A percentile compares a stretch with the other conserved stretches of the same genome.
phyloP scores from a whole-genome alignment of 345 rosid genomes.

The Bruguiera parviflora region DNA sequence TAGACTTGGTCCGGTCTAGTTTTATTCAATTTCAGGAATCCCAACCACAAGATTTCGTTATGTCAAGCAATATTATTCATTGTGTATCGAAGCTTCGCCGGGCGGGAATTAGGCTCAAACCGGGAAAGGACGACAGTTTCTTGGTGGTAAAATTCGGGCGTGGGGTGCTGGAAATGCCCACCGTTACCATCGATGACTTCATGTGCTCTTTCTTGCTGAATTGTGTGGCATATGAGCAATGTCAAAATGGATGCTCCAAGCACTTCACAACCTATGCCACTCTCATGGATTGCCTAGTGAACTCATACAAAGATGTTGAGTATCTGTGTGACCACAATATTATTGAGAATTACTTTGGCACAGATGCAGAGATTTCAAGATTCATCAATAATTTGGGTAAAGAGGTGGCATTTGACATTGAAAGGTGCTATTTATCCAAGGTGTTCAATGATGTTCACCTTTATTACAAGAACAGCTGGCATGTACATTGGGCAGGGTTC shows the following conservation, averaged over 20 bases:
- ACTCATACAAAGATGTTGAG: conserved; percentile 60
- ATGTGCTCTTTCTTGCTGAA: conserved; percentile 63
- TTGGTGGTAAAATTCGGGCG: conserved; percentile 48
- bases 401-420: conserved; percentile 68
- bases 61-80: conserved; percentile 45
- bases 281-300: conserved; percentile 59
- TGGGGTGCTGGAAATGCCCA: conserved; percentile 71
- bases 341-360: conserved; percentile 65
- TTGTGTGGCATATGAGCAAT: conserved; percentile 81
- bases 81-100: conserved; percentile 65
- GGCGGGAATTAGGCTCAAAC: conserved; percentile 49
- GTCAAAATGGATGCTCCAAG: conserved; percentile 47
- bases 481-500: conserved; percentile 62
- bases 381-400: conserved; percentile 62
- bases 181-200: conserved; percentile 62
- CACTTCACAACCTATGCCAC: conserved; percentile 75
- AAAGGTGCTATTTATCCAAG: conserved; percentile 42
- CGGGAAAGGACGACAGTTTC: conserved; percentile 40
- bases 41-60: not conserved
- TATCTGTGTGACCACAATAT: conserved; percentile 52
- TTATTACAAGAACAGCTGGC: conserved; percentile 49
- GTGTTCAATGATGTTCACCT: conserved; percentile 53
- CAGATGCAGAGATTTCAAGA: conserved; percentile 56
- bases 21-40: conserved; percentile 33
- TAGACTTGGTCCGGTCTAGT: conserved; percentile 60